Evolutionary conservation across 169 alveolate species (phyloP).

Genomic region (Theileria equi): DNA sequence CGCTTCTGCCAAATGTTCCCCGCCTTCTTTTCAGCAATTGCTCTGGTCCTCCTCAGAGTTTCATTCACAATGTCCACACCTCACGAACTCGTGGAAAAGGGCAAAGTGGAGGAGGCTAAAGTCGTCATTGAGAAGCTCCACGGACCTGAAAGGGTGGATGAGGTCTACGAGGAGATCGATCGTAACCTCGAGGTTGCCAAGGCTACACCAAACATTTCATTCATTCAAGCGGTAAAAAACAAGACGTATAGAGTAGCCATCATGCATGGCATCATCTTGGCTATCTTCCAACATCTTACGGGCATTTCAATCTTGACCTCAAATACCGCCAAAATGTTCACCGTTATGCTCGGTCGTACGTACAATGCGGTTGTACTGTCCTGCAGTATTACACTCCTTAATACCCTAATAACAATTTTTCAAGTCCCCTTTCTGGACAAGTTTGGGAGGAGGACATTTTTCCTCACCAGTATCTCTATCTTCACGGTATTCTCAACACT

Average conservation of each 20-base stretch:
- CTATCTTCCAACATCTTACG: conserved; percentile 78
- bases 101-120: conserved; percentile 65
- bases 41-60: conserved; percentile 34
- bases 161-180: conserved; percentile 54
- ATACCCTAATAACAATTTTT: conserved; percentile 67
- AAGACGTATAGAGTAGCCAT: conserved; percentile 71
- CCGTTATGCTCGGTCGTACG: conserved; percentile 56
- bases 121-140: conserved; percentile 57
- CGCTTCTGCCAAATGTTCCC: conserved; percentile 66
- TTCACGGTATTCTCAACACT: conserved; percentile 44
- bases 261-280: conserved; percentile 67
- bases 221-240: conserved; percentile 57
- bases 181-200: conserved; percentile 59
- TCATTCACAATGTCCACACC: conserved; percentile 69
- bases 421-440: conserved; percentile 72
- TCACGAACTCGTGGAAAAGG: conserved; percentile 58
- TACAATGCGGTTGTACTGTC: conserved; percentile 62
- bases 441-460: conserved; percentile 76
- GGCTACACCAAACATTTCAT: conserved; percentile 40
- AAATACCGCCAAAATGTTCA: conserved; percentile 74
- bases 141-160: conserved; percentile 65
- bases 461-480: conserved; percentile 66
- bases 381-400: conserved; percentile 55
- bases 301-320: conserved; percentile 82
- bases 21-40: conserved; percentile 37